Percentiles rank a stretch among this genome's conserved stretches.
phyloP scores from a whole-genome alignment of 805 yeast species.

The Suhomyces tanzawaensis region DNA sequence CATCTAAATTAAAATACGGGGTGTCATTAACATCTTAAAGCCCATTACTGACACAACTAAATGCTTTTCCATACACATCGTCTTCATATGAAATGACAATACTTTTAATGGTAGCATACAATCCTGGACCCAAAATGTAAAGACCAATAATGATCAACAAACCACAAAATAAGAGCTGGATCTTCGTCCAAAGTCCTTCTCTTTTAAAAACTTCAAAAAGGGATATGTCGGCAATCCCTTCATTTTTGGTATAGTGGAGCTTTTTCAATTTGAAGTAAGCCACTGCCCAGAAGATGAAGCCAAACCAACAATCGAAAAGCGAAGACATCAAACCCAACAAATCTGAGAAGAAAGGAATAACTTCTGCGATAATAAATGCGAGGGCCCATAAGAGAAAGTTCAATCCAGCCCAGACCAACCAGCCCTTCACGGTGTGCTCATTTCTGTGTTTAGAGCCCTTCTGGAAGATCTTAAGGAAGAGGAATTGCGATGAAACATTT shows the following conservation, averaged over 20 bases:
- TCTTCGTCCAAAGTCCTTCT: slow-evolving; percentile 28
- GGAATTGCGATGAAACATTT: slow-evolving; percentile 52
- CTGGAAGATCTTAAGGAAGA: slow-evolving; percentile 46
- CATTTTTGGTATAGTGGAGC: slow-evolving; percentile 15
- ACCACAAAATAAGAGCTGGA: slow-evolving; percentile 36
- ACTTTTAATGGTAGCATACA: slow-evolving; percentile 54
- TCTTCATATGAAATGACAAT: slow-evolving; percentile 50
- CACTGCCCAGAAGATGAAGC: slow-evolving; percentile 61
- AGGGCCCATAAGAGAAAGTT: slow-evolving; percentile 46
- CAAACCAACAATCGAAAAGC: slow-evolving; percentile 64
- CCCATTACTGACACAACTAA: slow-evolving; percentile 46
- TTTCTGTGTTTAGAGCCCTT: slow-evolving; percentile 43
- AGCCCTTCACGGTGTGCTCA: slow-evolving; percentile 49
- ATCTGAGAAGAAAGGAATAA: slow-evolving; percentile 62
- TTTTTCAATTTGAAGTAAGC: slow-evolving; percentile 50
- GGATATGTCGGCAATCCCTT: slow-evolving; percentile 19
- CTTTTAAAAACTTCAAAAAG: slow-evolving; percentile 23
- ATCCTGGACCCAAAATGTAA: slow-evolving; percentile 59
- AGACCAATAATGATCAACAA: slow-evolving; percentile 46
- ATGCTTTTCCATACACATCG: slow-evolving; percentile 50
- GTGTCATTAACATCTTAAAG: no score
- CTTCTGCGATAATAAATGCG: slow-evolving; percentile 61
- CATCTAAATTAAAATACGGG: no score
- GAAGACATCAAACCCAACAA: slow-evolving; percentile 58
- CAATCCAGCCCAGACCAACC: slow-evolving; percentile 51